These are phyloP conservation scores for Metschnikowia anglica DNA, from an alignment of 805 yeast genomes.

Conservation along the genomic window DNA sequence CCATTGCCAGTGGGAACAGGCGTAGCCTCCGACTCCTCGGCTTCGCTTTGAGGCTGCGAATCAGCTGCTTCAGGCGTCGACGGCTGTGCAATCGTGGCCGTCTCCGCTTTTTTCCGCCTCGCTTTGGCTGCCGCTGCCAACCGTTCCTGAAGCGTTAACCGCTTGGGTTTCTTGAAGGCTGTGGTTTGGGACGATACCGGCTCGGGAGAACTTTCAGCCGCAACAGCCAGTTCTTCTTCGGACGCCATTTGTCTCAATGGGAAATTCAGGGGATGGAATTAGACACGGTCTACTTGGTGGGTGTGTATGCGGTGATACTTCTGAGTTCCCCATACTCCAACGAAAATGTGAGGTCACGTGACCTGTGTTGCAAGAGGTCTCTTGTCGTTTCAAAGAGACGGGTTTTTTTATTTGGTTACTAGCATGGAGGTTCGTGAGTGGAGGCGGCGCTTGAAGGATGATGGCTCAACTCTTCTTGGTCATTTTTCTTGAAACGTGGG, in stretches of 20 bases:
- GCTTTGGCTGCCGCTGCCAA: slow-evolving; percentile 75
- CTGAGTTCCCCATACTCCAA: too few relatives aligned
- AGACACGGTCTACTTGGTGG: not conserved
- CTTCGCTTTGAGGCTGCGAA: not conserved
- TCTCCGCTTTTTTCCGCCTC: slow-evolving; percentile 28
- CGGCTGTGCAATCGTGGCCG: not conserved
- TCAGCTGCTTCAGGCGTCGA: not conserved
- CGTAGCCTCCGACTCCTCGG: not conserved
- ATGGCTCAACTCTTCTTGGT: too few relatives aligned
- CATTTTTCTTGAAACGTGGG: too few relatives aligned
- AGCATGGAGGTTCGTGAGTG: too few relatives aligned
- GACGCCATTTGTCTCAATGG: slow-evolving; percentile 1
- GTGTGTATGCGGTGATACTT: slow-evolving; percentile 2
- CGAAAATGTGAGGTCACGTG: too few relatives aligned
- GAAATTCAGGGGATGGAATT: not conserved
- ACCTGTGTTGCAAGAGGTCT: too few relatives aligned
- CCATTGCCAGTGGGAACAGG: not conserved
- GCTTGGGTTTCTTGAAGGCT: slow-evolving; percentile 42
- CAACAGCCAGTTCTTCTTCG: slow-evolving; percentile 3
- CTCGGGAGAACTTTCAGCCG: slow-evolving; percentile 4
- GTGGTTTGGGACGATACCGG: not conserved
- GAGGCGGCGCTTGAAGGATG: too few relatives aligned
- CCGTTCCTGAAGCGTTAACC: slow-evolving; percentile 80
- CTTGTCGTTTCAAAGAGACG: too few relatives aligned
- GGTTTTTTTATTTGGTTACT: too few relatives aligned